Base-by-base conservation (phyloP, 2,329 filamentous ascomycete species). In the Sporothrix curviconia region DNA sequence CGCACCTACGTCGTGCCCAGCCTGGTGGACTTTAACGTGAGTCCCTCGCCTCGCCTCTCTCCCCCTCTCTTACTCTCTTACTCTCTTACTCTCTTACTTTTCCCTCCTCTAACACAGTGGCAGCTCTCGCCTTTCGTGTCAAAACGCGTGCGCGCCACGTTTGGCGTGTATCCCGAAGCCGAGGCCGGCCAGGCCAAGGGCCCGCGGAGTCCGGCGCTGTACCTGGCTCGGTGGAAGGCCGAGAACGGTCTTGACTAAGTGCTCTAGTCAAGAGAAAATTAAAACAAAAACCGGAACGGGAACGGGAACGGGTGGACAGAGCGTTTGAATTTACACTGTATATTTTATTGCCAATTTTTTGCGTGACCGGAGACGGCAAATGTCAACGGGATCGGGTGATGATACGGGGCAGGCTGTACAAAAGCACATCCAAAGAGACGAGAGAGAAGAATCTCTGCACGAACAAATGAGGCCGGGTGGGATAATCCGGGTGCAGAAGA, bases 61-160 rank as follows among this genome's bases (percentile, higher is more conserved):
- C 22, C n/a, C n/a, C n/a, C n/a, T n/a, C n/a, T n/a, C n/a, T n/a
- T n/a, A n/a, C n/a, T n/a, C n/a, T n/a, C 30, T 24, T 9, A 9
- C 47, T 25, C 17, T 12, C 15, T 44, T 3, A 32, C 14, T 24
- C 1, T 25, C 4, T 50, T 47, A 7, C 1, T 22, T 14, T 11
- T n/a, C n/a, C n/a, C n/a, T n/a, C n/a, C n/a, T n/a, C n/a, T n/a
- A n/a, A 64, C 60, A 60, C 52, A 2, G 15, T 7, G 17, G 36
- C n/a, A 94, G 89, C 80, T 95, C 67, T 90, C 86, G 3, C 90
- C 90, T 1, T 95, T 92, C 66, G 87, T 94, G 53, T 83, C 84
- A 58, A 76, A 76, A 51, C 79, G 79, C 60, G 76, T 90, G 57
- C 72, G 76, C 61, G 71, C 74, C 39, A 69, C 74, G 22, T 74